Base-by-base conservation (phyloP, 169 alveolate genomes). In the Plasmodium blacklocki region DNA sequence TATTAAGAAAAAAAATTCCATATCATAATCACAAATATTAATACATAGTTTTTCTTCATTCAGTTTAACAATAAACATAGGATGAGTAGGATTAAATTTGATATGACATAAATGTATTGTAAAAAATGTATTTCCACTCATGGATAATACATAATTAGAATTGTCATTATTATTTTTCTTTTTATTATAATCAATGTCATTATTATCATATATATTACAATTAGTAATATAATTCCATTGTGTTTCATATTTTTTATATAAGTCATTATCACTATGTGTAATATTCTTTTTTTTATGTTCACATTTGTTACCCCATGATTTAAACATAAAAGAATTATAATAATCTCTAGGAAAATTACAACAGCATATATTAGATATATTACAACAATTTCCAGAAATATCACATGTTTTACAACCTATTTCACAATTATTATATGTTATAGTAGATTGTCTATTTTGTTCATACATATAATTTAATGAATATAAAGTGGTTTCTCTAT, bases 11-110 rank as follows among this genome's bases (percentile, higher is more conserved):
- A 83, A 83, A 71, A 83, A 83, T 49, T 83, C 91, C n/a, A 83
- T 12, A 70, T 83, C 91, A 52, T 83, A 83, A 83, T 83, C 91
- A 49, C 91, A 83, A 26, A 83, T 70, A 70, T 83, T 83, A 54
- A 83, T 39, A 56, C 59, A 68, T 39, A 83, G 5, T 58, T 70
- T 58, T 56, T 83, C 85, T 83, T 83, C 86, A 29, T 83, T 71
- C 26, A 70, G 32, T 62, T 71, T 83, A 23, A 68, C 39, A 49
- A 83, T 67, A 58, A 68, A 70, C 91, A 83, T 83, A 59, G 91
- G 91, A 29, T 58, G 59, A 7, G 52, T 56, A 0, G 91, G 91
- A 62, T 83, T 83, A 52, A 83, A 83, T 71, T 83, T 83, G 15
- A 83, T 67, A 32, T 83, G 91, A 15, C 91, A 83, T 15, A 83